Percentiles rank a stretch among this genome's conserved stretches.
Evolutionary conservation across 441 rosid species (phyloP).

Genomic region (Brassica hybrid): DNA sequence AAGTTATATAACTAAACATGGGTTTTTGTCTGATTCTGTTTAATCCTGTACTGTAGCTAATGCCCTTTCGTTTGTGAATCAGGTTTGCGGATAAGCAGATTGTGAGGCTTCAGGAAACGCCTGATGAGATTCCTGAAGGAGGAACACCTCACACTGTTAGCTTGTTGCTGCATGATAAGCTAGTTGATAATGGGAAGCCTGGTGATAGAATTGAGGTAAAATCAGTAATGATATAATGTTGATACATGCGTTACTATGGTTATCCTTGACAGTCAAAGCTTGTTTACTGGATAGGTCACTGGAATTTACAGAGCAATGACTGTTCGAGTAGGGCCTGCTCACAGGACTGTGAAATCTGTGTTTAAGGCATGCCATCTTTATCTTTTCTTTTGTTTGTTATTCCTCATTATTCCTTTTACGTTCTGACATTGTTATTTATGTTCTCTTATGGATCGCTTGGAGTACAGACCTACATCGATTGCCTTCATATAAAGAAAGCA

Average conservation of each 20-base stretch:
- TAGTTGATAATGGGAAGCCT: conserved; percentile 94
- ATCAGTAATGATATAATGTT: neutral
- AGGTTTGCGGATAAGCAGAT: conserved; percentile 99
- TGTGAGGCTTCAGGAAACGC: conserved; percentile 98
- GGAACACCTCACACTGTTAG: conserved; percentile 99
- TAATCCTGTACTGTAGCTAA: conserved; percentile 11
- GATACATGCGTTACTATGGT: neutral
- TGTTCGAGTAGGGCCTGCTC: conserved; percentile 81
- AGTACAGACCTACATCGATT: conserved; percentile 86
- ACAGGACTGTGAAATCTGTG: conserved; percentile 93
- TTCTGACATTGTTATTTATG: conserved; percentile 25
- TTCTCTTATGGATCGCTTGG: conserved; percentile 11
- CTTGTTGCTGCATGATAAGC: conserved; percentile 94
- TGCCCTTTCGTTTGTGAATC: conserved; percentile 14
- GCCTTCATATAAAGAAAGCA: conserved; percentile 88
- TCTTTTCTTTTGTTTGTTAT: neutral
- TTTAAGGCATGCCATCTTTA: conserved; percentile 64
- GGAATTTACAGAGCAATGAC: conserved; percentile 98
- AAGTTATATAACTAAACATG: neutral
- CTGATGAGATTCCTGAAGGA: conserved; percentile 96
- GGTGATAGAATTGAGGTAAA: conserved; percentile 97
- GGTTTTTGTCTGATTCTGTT: neutral
- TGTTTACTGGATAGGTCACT: conserved; percentile 62
- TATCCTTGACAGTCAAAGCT: conserved; percentile 18
- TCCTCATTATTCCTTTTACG: conserved; percentile 9